Evolutionary conservation across 768 basidiomycete genomes (phyloP).

Genomic region (Ephemerocybe angulata): DNA sequence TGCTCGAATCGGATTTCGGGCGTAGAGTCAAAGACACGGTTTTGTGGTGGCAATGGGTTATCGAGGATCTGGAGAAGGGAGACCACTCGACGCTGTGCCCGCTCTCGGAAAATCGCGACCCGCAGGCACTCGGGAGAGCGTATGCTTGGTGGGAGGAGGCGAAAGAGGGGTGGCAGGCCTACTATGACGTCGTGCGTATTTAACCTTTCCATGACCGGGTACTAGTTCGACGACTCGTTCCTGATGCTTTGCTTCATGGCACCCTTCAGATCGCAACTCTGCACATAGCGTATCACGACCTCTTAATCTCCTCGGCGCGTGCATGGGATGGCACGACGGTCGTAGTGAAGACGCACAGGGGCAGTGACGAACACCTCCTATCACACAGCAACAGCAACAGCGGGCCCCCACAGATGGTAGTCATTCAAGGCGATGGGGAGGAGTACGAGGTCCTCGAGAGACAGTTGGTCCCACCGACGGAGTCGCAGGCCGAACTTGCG

Average conservation of each 20-base stretch:
- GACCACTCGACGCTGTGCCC: background rate
- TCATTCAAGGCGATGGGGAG: background rate
- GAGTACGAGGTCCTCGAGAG: background rate
- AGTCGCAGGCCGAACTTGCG: background rate
- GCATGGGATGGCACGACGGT: slow-evolving; percentile 1
- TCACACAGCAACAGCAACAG: background rate
- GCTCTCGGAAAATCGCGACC: background rate
- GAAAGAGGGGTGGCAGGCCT: background rate
- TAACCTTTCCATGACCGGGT: background rate
- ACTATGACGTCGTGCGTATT: background rate
- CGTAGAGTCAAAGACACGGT: background rate
- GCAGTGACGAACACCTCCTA: background rate
- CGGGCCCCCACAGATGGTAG: background rate
- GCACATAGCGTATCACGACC: background rate
- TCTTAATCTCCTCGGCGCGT: background rate
- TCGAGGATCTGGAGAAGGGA: slow-evolving; percentile 1
- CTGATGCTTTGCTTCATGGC: background rate
- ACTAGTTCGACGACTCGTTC: too few species aligned
- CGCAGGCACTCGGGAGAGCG: background rate
- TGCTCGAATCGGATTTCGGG: slow-evolving; percentile 1
- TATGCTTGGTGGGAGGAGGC: background rate
- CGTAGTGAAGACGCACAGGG: background rate
- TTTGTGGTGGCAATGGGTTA: slow-evolving; percentile 6
- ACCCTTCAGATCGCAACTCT: background rate
- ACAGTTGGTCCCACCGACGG: background rate